phyloP scores from a whole-genome alignment of 2,329 filamentous ascomycete species.

The Setomelanomma holmii region DNA sequence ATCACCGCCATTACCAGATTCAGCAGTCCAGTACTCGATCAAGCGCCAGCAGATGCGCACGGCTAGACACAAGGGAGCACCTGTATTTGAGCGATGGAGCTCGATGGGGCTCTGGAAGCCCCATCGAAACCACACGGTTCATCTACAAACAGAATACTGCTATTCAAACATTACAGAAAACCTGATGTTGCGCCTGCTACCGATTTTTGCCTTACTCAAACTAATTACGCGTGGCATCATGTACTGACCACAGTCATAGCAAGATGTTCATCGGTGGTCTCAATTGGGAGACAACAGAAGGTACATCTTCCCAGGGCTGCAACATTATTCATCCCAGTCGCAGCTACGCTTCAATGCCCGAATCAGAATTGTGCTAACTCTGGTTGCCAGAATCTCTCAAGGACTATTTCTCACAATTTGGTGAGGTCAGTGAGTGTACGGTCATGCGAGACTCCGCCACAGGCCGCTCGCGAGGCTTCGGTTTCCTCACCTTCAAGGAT shows the following conservation, averaged over 20 bases:
- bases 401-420: conserved; percentile 97
- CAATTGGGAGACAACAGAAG: conserved; percentile 98
- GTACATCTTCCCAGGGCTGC: conserved; percentile 60
- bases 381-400: conserved; percentile 83
- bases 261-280: conserved; percentile 99
- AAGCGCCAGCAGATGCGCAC: no score
- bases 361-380: conserved; percentile 4
- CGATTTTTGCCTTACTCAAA: neutral
- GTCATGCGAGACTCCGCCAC: conserved; percentile 98
- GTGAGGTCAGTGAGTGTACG: conserved; percentile 95
- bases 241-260: conserved; percentile 57
- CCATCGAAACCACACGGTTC: no score
- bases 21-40: no score
- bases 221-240: neutral
- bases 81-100: no score
- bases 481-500: conserved; percentile 97
- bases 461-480: conserved; percentile 92
- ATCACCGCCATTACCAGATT: no score
- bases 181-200: no score
- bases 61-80: no score
- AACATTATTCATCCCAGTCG: no score
- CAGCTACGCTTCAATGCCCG: no score
- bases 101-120: no score
- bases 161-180: no score
- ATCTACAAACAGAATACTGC: no score